A percentile compares a stretch with the other conserved stretches of the same genome.
phyloP scores from a whole-genome alignment of 768 basidiomycete genomes.

The Tubosaeta brunneosetosa region DNA sequence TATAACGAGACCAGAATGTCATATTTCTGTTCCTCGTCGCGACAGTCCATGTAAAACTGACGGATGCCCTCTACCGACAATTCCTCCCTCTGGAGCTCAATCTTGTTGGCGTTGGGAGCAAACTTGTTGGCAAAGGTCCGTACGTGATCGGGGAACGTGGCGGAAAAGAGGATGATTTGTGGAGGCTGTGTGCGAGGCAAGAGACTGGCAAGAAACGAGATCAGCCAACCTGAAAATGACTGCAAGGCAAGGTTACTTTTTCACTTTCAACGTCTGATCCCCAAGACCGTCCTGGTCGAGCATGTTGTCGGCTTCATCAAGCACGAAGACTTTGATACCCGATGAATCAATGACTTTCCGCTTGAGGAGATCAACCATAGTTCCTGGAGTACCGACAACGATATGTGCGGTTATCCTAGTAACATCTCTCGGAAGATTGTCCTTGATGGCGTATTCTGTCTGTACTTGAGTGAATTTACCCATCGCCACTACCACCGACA shows the following conservation, averaged over 20 bases:
- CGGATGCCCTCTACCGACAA: conserved; percentile 90
- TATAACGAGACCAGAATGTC: conserved; percentile 91
- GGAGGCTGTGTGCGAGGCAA: conserved; percentile 50
- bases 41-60: conserved; percentile 98
- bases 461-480: conserved; percentile 92
- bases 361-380: conserved; percentile 82
- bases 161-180: conserved; percentile 96
- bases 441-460: conserved; percentile 94
- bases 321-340: conserved; percentile 85
- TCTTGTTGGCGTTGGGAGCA: conserved; percentile 93
- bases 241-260: conserved; percentile 59
- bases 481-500: conserved; percentile 91
- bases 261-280: conserved; percentile 89
- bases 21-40: conserved; percentile 87
- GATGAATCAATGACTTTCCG: conserved; percentile 73
- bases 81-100: conserved; percentile 91
- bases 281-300: conserved; percentile 90
- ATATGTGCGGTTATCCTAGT: conserved; percentile 79
- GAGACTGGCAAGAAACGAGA: conserved; percentile 37
- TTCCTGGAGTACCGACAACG: conserved; percentile 95
- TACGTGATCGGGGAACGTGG: conserved; percentile 94
- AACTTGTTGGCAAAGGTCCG: conserved; percentile 89
- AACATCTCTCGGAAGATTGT: conserved; percentile 64
- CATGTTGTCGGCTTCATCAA: conserved; percentile 99
- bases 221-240: conserved; percentile 11